phyloP scores from a whole-genome alignment of 495 filamentous ascomycete genomes.

The Tuber aestivum region DNA sequence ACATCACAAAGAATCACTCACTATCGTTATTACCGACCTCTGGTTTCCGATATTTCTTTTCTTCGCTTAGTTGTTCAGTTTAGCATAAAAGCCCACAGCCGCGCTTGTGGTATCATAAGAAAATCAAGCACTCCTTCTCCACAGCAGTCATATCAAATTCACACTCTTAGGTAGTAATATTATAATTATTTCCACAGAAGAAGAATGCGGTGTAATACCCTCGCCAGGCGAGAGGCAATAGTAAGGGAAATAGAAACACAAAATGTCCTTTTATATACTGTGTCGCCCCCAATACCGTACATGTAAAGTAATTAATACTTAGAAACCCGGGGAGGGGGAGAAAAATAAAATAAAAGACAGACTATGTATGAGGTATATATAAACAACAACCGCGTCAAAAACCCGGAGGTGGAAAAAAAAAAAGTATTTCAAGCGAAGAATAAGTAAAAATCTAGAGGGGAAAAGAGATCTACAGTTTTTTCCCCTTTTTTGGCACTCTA shows the following conservation, averaged over 20 bases:
- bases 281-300: neutral
- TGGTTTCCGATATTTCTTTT: no score
- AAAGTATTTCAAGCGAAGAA: neutral
- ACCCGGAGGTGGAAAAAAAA: neutral
- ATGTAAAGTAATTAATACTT: neutral
- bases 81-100: no score
- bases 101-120: no score
- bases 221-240: neutral
- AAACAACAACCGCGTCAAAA: neutral
- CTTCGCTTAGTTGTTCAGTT: no score
- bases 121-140: no score
- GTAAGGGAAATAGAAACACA: neutral
- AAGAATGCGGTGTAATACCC: neutral
- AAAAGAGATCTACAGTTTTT: slow-evolving; percentile 39
- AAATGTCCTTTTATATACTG: neutral
- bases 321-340: neutral
- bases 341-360: neutral
- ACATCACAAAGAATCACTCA: neutral
- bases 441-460: neutral
- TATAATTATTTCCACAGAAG: neutral
- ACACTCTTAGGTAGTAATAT: no score
- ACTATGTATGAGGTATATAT: neutral
- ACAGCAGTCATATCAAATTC: no score
- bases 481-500: slow-evolving; percentile 65
- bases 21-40: no score